These are phyloP conservation scores for Polychaeton citri DNA, from an alignment of 2,329 filamentous ascomycete species.

Conservation along the genomic window DNA sequence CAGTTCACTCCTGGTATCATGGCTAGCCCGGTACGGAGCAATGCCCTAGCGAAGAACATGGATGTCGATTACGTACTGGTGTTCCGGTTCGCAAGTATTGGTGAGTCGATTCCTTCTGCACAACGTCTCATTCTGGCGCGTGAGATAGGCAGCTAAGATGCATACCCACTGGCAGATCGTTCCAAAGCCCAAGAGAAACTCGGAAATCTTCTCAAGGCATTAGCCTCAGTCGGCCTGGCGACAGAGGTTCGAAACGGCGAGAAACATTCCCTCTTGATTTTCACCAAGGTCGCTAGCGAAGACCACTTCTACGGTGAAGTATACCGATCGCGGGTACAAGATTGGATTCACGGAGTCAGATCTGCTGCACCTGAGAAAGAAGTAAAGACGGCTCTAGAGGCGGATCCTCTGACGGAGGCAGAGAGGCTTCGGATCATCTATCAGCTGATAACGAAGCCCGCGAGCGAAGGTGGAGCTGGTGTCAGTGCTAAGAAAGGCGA, in stretches of 20 bases:
- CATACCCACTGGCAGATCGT: conserved; percentile 38
- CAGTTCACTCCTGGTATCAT: conserved; percentile 1
- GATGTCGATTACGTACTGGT: conserved; percentile 81
- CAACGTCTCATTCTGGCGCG: conserved; percentile 6
- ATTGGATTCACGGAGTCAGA: conserved; percentile 86
- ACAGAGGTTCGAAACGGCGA: conserved; percentile 78
- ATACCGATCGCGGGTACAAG: conserved; percentile 68
- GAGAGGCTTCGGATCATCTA: conserved; percentile 82
- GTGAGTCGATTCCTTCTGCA: too few relatives aligned
- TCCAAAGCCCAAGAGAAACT: conserved; percentile 61
- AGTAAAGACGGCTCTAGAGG: conserved; percentile 51
- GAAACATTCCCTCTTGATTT: conserved; percentile 63
- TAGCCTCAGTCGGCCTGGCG: conserved; percentile 67
- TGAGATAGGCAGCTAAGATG: neutral
- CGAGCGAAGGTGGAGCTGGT: conserved; percentile 34
- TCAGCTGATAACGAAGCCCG: conserved; percentile 48
- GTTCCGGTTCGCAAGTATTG: conserved; percentile 57
- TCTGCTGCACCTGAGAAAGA: conserved; percentile 63
- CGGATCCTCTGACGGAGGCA: conserved; percentile 71
- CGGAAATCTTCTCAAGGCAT: conserved; percentile 59
- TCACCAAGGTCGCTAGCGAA: conserved; percentile 65
- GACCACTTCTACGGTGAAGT: conserved; percentile 65
- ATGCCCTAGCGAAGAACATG: conserved; percentile 37
- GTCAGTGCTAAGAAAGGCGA: conserved; percentile 38
- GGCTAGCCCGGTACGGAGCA: conserved; percentile 7